These are phyloP conservation scores for Colletotrichum liaoningense DNA, from an alignment of 2,329 filamentous ascomycete species.

Conservation along the genomic window DNA sequence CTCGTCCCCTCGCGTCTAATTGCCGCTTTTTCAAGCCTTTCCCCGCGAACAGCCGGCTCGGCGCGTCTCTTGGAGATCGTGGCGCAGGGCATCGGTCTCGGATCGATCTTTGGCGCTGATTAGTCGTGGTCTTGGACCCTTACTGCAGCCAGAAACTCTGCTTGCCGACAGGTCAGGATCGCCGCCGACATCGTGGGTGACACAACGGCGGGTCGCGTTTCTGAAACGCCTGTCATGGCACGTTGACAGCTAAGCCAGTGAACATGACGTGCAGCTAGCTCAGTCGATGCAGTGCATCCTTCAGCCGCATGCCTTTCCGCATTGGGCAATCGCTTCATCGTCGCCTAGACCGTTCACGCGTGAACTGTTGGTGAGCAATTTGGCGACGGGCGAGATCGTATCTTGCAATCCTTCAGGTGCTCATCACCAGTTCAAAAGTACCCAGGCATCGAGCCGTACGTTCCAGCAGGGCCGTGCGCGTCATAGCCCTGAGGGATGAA, in stretches of 20 bases:
- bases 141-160: not conserved
- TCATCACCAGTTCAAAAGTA: not conserved
- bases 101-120: not conserved
- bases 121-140: not conserved
- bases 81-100: not conserved
- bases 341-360: not conserved
- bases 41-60: not conserved
- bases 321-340: not conserved
- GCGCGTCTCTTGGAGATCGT: not conserved
- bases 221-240: not conserved
- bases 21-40: not conserved
- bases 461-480: not conserved
- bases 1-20: not conserved
- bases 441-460: not conserved
- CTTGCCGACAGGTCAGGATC: not conserved
- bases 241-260: not conserved
- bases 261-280: not conserved
- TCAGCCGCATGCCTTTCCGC: not conserved
- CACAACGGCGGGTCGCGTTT: not conserved
- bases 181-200: not conserved
- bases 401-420: not conserved
- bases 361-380: not conserved
- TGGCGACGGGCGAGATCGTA: not conserved
- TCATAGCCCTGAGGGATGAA: slow-evolving; percentile 9
- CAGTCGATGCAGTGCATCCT: not conserved